Base-by-base conservation (phyloP, 2,329 filamentous ascomycete species). In the Fusarium liriodendri region DNA sequence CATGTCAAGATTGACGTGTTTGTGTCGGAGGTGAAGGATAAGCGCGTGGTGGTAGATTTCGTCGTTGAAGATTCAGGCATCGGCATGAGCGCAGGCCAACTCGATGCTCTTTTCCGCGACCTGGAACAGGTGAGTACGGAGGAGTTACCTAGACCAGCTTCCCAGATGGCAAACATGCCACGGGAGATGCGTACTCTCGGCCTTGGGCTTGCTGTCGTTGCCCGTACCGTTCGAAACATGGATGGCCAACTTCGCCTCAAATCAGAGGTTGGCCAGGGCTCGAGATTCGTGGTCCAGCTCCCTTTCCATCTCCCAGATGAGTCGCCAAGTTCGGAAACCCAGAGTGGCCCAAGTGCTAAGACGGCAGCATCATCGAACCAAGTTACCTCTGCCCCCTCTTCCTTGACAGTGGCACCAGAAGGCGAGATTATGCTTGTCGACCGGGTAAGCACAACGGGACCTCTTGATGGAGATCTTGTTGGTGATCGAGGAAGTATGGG, bases 211-310 rank as follows among this genome's bases (percentile, higher is more conserved):
- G 95, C 95, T 0, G 87, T 97, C 14, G 95, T 97, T n/a, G 93
- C 94, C 18, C 90, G 95, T 40, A 94, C 95, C 38, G 88, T 98
- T 35, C 90, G 92, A n/a, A 97, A 95, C 78, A 97, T 97, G 94
- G 92, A 96, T 67, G 95, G 95, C 0, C 95, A 97, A 78, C 82
- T 98, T 33, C 90, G 94, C 2, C 84, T 98, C 2, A 96, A 95
- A 77, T 97, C 95, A 0, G 94, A 97, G 77, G 89, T 93, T 79
- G 93, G 93, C 2, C 93, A 92, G 76, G 95, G 95, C 1, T 95
- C 95, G 20, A 89, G 93, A 62, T 97, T 98, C 73, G 91, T 95
- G 22, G 90, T 98, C 27, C 90, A 94, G 72, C 84, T 98, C 33
- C 92, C 93, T 0, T 97, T 98, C 73, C 87, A 91, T 9, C 79